Percentiles rank a stretch among this genome's conserved stretches.
Evolutionary conservation across 345 rosid genomes (phyloP).

Genomic region (Citrus trifoliata): DNA sequence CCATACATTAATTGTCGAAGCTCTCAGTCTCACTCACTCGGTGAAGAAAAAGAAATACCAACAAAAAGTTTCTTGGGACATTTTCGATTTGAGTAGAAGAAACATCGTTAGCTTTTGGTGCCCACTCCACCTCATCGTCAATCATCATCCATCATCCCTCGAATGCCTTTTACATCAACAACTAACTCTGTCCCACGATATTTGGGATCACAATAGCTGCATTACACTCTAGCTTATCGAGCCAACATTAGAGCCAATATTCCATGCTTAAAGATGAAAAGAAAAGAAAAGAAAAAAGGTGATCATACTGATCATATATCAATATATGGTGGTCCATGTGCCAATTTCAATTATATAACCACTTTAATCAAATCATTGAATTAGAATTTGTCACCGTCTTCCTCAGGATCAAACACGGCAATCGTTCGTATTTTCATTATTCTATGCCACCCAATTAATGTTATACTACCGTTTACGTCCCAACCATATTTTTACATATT

Average conservation of each 20-base stretch:
- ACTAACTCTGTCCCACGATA: conserved; percentile 22
- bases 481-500: too few relatives aligned
- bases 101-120: conserved; percentile 18
- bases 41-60: conserved; percentile 15
- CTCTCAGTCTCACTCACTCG: neutral
- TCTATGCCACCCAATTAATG: too few relatives aligned
- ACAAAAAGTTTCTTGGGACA: neutral
- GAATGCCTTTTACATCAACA: neutral
- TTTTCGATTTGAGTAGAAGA: conserved; percentile 14
- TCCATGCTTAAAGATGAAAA: neutral
- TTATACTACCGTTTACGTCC: too few relatives aligned
- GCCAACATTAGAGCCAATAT: too few relatives aligned
- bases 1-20: neutral
- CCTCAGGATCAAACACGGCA: neutral
- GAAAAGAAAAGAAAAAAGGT: too few relatives aligned
- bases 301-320: neutral
- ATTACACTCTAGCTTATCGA: neutral
- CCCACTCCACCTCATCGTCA: conserved; percentile 8
- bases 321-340: neutral
- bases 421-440: too few relatives aligned
- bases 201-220: neutral
- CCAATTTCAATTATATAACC: neutral
- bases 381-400: neutral
- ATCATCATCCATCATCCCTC: neutral
- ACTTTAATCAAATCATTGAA: neutral